A percentile compares a stretch with the other conserved stretches of the same genome.
These are phyloP conservation scores for Silybum marianum DNA, from an alignment of 129 eudicot species.

Conservation along the genomic window DNA sequence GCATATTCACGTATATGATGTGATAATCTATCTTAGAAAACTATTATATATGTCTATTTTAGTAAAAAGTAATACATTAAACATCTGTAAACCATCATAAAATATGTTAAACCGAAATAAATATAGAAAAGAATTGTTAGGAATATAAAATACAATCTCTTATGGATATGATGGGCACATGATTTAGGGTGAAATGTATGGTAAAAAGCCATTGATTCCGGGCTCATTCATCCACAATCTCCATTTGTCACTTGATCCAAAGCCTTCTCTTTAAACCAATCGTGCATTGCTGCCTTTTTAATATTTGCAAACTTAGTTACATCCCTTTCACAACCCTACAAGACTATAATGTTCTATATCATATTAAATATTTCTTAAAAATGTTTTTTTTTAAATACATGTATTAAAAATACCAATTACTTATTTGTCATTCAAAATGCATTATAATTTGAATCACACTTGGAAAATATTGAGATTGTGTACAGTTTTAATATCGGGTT, in stretches of 20 bases:
- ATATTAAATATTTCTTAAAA: not conserved
- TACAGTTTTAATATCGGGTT: not conserved
- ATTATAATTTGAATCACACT: not conserved
- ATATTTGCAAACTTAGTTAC: not conserved
- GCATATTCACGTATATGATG: not conserved
- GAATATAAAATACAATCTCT: not conserved
- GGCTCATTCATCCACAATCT: slow-evolving; percentile 21
- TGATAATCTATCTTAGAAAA: not conserved
- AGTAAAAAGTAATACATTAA: not conserved
- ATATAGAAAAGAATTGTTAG: too few species aligned
- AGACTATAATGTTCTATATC: too few species aligned
- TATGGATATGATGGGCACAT: slow-evolving; percentile 18
- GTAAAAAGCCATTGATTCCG: slow-evolving; percentile 25
- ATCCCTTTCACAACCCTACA: slow-evolving; percentile 5
- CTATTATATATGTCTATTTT: not conserved
- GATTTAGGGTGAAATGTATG: slow-evolving; percentile 20
- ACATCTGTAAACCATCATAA: too few species aligned
- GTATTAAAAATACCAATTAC: not conserved
- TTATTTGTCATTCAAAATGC: not conserved
- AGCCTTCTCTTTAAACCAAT: slow-evolving; percentile 13
- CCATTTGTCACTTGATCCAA: slow-evolving; percentile 33
- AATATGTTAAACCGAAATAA: too few species aligned
- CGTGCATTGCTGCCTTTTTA: slow-evolving; percentile 10
- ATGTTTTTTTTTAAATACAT: not conserved
- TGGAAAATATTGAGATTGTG: not conserved